Conservation (phyloP, 2,329 filamentous ascomycete genomes). For the Sphaerulina vaccinii region DNA sequence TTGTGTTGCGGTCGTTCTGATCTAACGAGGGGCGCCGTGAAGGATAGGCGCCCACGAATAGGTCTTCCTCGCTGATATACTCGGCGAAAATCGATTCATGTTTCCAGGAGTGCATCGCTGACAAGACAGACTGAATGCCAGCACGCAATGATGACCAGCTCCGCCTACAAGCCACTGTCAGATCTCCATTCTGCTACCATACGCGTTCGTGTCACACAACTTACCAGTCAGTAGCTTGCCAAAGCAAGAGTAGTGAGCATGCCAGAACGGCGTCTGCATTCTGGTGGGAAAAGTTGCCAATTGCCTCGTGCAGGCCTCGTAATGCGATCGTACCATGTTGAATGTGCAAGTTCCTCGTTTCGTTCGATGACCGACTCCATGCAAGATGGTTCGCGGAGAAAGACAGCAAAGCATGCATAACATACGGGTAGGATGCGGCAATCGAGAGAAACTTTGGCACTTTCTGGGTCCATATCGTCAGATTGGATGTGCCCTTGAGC, state of each 20-base stretch:
- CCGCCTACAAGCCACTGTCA: slow-evolving; percentile 57
- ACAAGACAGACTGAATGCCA: slow-evolving; percentile 84
- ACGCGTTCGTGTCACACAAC: slow-evolving; percentile 36
- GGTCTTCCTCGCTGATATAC: slow-evolving; percentile 72
- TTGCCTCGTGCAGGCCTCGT: slow-evolving; percentile 83
- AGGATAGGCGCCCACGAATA: slow-evolving; percentile 26
- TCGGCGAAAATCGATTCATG: slow-evolving; percentile 83
- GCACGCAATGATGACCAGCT: slow-evolving; percentile 92
- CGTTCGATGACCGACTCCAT: slow-evolving; percentile 79
- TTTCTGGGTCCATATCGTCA: slow-evolving; percentile 89
- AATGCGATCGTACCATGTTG: slow-evolving; percentile 84
- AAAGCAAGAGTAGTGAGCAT: slow-evolving; percentile 86
- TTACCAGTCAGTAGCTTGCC: slow-evolving; percentile 96
- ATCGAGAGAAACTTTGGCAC: slow-evolving; percentile 89
- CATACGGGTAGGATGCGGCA: slow-evolving; percentile 77
- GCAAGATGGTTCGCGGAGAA: slow-evolving; percentile 94
- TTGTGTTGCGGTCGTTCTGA: slow-evolving; percentile 25
- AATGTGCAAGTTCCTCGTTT: slow-evolving; percentile 84
- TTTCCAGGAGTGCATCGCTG: slow-evolving; percentile 85
- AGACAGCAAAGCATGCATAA: slow-evolving; percentile 89
- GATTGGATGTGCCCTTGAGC: slow-evolving; percentile 70
- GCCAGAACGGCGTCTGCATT: slow-evolving; percentile 91
- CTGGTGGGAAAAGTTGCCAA: slow-evolving; percentile 76
- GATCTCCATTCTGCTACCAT: not conserved
- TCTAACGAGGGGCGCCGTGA: slow-evolving; percentile 23